Evolutionary conservation across 1,139 yeast species (phyloP).

Genomic region (Zygoascus meyerae): DNA sequence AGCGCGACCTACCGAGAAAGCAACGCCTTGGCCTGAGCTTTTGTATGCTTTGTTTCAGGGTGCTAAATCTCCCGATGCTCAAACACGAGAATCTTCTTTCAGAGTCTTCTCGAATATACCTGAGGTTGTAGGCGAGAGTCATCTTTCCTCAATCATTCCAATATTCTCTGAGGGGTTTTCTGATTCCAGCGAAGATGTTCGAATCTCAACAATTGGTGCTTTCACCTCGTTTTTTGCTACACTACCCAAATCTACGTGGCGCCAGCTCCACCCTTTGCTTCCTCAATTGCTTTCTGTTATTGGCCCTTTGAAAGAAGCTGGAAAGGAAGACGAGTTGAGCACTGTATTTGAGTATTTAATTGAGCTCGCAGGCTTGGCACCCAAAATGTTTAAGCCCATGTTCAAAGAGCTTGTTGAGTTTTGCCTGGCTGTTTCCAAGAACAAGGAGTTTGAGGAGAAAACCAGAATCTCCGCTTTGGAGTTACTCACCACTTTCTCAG

Average conservation of each 20-base stretch:
- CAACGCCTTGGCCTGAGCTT: constrained; percentile 63
- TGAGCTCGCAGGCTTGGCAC: constrained; percentile 88
- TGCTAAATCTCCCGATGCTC: constrained; percentile 53
- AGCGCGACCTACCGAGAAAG: constrained; percentile 37
- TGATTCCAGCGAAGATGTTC: constrained; percentile 72
- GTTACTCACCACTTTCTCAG: constrained; percentile 81
- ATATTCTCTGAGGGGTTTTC: constrained; percentile 74
- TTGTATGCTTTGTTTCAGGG: constrained; percentile 71
- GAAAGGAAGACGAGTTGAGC: constrained; percentile 75
- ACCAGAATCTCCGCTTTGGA: constrained; percentile 87
- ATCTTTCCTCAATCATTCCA: constrained; percentile 46
- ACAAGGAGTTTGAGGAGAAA: constrained; percentile 68
- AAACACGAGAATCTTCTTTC: constrained; percentile 83
- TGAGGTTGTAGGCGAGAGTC: constrained; percentile 52
- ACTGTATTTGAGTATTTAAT: constrained; percentile 84
- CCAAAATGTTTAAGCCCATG: constrained; percentile 88
- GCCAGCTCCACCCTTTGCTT: constrained; percentile 63
- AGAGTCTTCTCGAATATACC: constrained; percentile 86
- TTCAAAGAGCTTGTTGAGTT: constrained; percentile 81
- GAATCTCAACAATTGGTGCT: constrained; percentile 88
- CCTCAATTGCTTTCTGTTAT: constrained; percentile 81
- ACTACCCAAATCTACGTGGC: constrained; percentile 75
- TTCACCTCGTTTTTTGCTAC: constrained; percentile 85
- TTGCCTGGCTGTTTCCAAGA: constrained; percentile 73
- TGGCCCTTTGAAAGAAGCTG: constrained; percentile 73